Conservation (phyloP, 441 rosid species). For the Corymbia citriodora region DNA sequence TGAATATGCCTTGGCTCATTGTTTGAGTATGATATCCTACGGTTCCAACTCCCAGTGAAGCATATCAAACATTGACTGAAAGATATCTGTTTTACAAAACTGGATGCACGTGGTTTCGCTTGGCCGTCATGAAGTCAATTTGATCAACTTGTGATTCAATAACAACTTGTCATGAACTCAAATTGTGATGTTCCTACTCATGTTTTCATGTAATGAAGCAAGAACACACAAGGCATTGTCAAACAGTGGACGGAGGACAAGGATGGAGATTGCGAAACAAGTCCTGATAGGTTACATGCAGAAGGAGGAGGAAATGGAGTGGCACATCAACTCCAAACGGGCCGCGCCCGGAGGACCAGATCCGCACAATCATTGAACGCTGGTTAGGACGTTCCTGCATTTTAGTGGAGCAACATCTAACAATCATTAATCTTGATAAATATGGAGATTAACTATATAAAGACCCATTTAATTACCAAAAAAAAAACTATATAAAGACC, state of each 20-base stretch:
- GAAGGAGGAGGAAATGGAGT: conserved; percentile 27
- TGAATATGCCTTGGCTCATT: not conserved
- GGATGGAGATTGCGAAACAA: not conserved
- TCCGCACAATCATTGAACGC: conserved; percentile 9
- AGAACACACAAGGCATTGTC: too few species aligned
- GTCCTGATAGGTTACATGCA: not conserved
- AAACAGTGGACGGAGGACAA: not conserved
- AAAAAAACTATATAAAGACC: not conserved
- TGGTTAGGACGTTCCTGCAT: not conserved
- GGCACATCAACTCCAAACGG: conserved; percentile 32
- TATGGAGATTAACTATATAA: not conserved
- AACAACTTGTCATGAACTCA: too few species aligned
- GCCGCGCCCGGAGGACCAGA: conserved; percentile 79
- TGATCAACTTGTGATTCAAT: not conserved
- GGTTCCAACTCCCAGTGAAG: not conserved
- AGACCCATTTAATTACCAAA: too few species aligned
- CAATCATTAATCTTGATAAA: not conserved
- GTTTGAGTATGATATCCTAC: not conserved
- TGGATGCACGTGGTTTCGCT: not conserved
- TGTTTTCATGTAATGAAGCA: conserved; percentile 19
- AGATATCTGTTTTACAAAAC: not conserved
- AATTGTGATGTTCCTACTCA: conserved; percentile 10
- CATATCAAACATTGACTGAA: not conserved
- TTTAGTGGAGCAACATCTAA: not conserved
- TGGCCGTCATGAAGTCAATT: not conserved